phyloP scores from a whole-genome alignment of 139 green algal genomes.

The Closterium sp. region DNA sequence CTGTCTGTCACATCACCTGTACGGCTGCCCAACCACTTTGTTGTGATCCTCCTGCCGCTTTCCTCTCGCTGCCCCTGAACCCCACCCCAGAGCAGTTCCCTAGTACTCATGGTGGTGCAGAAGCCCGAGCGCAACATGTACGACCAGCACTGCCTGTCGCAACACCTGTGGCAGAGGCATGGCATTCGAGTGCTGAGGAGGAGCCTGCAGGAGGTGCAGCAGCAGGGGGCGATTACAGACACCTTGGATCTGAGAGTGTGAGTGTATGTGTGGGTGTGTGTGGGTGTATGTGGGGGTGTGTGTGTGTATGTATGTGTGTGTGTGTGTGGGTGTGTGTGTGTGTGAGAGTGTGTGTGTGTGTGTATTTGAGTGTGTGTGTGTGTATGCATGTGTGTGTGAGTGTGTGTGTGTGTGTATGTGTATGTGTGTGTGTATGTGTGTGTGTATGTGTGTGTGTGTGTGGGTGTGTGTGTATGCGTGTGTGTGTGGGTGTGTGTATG shows the following conservation, averaged over 20 bases:
- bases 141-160: neutral
- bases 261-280: too few relatives aligned
- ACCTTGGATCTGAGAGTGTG: too few relatives aligned
- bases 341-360: too few relatives aligned
- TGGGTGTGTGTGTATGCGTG: neutral
- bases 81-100: neutral
- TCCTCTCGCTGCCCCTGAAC: too few relatives aligned
- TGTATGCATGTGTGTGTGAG: too few relatives aligned
- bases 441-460: neutral
- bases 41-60: too few relatives aligned
- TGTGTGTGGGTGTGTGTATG: neutral
- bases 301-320: neutral
- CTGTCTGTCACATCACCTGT: slow-evolving; percentile 65
- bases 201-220: slow-evolving; percentile 70
- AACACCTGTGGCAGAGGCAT: slow-evolving; percentile 76
- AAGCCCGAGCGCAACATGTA: neutral
- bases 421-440: neutral
- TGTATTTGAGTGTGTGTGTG: neutral
- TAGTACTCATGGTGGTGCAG: neutral
- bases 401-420: too few relatives aligned
- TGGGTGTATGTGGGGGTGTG: too few relatives aligned
- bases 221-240: slow-evolving; percentile 6
- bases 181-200: slow-evolving; percentile 67
- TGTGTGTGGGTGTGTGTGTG: neutral
- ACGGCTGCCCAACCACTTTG: neutral